Conservation (phyloP, 306 rosid genomes). For the Vigna nakashimae region DNA sequence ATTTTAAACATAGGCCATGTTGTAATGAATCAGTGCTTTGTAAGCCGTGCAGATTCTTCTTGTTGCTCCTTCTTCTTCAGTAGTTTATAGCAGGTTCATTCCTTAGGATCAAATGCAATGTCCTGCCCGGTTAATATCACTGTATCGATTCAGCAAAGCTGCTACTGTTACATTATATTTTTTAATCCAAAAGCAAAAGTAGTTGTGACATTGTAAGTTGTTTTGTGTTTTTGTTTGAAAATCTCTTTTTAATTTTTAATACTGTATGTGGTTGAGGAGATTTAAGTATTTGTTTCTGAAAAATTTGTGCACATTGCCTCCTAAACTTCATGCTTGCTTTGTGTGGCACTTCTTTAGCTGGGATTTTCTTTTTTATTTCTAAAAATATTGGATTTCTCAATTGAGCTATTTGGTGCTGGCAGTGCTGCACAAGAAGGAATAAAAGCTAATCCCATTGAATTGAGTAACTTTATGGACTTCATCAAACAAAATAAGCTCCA, state of each 20-base stretch:
- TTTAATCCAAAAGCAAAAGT: not conserved
- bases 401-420: constrained; percentile 49
- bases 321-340: constrained; percentile 1
- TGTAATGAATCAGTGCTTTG: not conserved
- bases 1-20: not conserved
- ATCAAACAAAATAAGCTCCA: constrained; percentile 69
- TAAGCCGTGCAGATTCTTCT: not conserved
- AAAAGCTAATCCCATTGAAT: constrained; percentile 67
- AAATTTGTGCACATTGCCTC: not conserved
- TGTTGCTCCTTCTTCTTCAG: constrained; percentile 6
- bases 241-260: not conserved
- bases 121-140: constrained; percentile 2
- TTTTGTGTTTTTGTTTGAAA: constrained; percentile 14
- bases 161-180: not conserved
- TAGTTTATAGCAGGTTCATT: constrained; percentile 16
- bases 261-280: not conserved
- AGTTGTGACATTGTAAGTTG: not conserved
- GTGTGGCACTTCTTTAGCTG: constrained; percentile 10
- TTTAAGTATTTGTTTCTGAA: constrained; percentile 4
- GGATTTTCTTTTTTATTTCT: constrained; percentile 24
- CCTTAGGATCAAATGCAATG: constrained; percentile 5
- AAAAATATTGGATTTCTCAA: constrained; percentile 38
- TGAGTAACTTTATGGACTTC: constrained; percentile 69
- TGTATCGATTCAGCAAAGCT: constrained; percentile 20
- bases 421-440: constrained; percentile 94